These are phyloP conservation scores for Penicillium digitatum DNA, from an alignment of 2,329 filamentous ascomycete genomes.

Conservation along the genomic window DNA sequence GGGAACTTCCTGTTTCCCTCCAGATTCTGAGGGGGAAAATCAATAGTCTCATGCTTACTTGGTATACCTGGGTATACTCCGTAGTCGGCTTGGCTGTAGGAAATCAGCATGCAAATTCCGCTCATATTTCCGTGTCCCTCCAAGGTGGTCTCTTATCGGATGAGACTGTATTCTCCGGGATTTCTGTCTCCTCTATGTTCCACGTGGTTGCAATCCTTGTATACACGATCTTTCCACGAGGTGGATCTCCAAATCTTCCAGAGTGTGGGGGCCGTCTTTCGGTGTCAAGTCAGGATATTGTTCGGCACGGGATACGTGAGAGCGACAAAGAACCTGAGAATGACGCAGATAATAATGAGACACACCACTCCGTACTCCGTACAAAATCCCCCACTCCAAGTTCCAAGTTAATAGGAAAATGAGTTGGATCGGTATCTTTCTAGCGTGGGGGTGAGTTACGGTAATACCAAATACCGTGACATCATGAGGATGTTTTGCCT, in stretches of 20 bases:
- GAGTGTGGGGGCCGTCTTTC: slow-evolving; percentile 1
- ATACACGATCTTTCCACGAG: background rate
- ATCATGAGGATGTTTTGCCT: background rate
- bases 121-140: background rate
- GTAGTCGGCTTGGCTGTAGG: background rate
- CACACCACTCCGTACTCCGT: too few species aligned
- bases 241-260: background rate
- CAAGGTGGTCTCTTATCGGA: background rate
- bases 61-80: background rate
- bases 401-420: background rate
- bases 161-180: background rate
- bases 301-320: background rate
- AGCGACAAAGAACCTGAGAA: background rate
- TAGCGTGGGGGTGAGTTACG: slow-evolving; percentile 7
- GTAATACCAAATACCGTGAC: slow-evolving; percentile 5
- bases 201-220: slow-evolving; percentile 1
- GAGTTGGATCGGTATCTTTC: background rate
- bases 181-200: background rate
- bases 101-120: background rate
- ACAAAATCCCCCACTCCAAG: background rate
- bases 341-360: background rate
- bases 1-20: background rate
- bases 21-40: background rate
- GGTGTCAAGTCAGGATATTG: background rate
- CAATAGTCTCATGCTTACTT: background rate